Conservation (phyloP, 75 land plant genomes). For the Picea sitchensis region DNA sequence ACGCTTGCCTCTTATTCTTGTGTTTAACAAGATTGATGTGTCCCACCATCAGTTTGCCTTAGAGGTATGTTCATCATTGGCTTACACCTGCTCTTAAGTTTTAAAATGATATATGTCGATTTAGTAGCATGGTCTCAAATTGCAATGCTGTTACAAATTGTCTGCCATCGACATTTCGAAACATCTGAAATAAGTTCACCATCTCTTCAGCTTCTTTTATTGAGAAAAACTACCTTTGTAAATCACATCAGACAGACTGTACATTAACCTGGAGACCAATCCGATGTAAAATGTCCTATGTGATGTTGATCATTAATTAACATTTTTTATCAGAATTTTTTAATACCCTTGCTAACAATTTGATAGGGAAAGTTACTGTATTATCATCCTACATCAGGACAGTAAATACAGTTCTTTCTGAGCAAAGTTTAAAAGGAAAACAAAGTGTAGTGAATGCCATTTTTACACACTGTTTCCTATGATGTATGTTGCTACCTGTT, state of each 20-base stretch:
- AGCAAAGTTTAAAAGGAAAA: too few species aligned
- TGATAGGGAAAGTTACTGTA: too few species aligned
- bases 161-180: background rate
- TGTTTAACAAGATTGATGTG: conserved; percentile 94
- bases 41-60: conserved; percentile 92
- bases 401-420: too few species aligned
- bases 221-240: background rate
- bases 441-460: too few species aligned
- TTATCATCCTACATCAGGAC: too few species aligned
- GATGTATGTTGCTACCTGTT: too few species aligned
- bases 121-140: background rate
- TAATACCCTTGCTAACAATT: background rate
- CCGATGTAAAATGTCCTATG: background rate
- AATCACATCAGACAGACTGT: background rate
- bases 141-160: background rate
- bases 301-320: background rate
- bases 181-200: background rate
- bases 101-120: background rate
- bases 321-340: background rate
- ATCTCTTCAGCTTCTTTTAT: background rate
- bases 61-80: conserved; percentile 56
- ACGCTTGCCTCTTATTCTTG: conserved; percentile 73
- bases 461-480: too few species aligned
- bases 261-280: background rate
- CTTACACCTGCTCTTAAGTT: background rate